phyloP scores from a whole-genome alignment of 768 basidiomycete species.

The Kwoniella sp. region DNA sequence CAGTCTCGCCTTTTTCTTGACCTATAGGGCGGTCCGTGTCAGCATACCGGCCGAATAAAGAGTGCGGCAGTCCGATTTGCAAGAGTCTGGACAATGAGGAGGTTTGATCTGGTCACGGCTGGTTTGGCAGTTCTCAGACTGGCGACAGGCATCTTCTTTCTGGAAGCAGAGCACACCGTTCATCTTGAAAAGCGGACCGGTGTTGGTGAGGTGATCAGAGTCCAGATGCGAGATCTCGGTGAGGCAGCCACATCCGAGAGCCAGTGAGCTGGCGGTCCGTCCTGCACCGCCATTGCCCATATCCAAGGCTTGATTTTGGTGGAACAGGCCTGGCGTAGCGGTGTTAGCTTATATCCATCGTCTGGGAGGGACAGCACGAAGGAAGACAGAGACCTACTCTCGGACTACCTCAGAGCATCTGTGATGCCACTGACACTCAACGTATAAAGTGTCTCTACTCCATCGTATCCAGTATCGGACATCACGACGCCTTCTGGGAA shows the following conservation, averaged over 20 bases:
- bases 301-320: conserved; percentile 48
- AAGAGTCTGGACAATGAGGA: conserved; percentile 53
- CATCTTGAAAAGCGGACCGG: conserved; percentile 16
- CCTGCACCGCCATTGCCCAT: conserved; percentile 44
- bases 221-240: conserved; percentile 41
- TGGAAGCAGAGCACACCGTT: conserved; percentile 27
- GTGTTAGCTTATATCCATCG: background rate
- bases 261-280: conserved; percentile 36
- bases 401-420: conserved; percentile 32
- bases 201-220: conserved; percentile 25
- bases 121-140: conserved; percentile 44
- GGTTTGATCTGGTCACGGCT: conserved; percentile 38
- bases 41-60: too few relatives aligned
- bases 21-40: too few relatives aligned
- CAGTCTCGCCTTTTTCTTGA: too few relatives aligned
- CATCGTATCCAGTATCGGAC: conserved; percentile 43
- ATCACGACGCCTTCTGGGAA: conserved; percentile 42
- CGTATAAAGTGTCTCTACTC: conserved; percentile 37
- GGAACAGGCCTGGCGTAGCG: conserved; percentile 18
- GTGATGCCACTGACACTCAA: conserved; percentile 43
- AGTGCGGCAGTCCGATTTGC: background rate
- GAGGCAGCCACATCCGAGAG: conserved; percentile 49
- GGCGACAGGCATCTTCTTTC: conserved; percentile 54
- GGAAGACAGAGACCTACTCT: conserved; percentile 9
- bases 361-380: conserved; percentile 1